Evolutionary conservation across 495 filamentous ascomycete species (phyloP), one percentile per base, ranked within the genome.

Genomic region (Podospora pseudoanserina): DNA sequence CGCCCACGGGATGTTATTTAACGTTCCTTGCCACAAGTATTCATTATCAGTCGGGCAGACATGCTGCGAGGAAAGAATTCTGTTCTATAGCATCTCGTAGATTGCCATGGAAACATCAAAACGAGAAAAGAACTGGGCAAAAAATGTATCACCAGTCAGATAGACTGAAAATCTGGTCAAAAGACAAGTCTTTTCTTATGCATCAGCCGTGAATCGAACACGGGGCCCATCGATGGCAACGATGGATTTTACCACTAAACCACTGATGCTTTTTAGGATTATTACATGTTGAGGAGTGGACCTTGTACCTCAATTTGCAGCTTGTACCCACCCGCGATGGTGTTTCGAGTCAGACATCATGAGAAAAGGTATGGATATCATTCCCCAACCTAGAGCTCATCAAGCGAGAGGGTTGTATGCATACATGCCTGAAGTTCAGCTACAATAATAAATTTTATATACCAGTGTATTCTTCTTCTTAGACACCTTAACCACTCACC

Each of bases 161-260:
- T 11, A 11, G 39, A 49, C 5, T 5, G 0, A 49, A 2, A 11
- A 49, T 5, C 11, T 39, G 39, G 39, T 0, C 5, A 49, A 49
- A 49, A 49, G 7, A 49, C 0, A 49, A 49, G 39, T 49, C 15
- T 49, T 2, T 1, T 1, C 23, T 16, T 71, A 77, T 79, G 79
- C 78, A 77, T 78, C 76, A 80, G 78, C 79, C 79, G 78, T 76
- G 79, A 80, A 81, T 81, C 80, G 80, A 82, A 82, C 80, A 75
- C 80, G 80, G 80, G 80, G 80, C 80, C 79, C 80, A 81, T 82
- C 80, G 79, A 82, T 82, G 80, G 80, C 80, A 82, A 82, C 80
- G 80, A 82, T 80, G 80, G 80, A 81, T 82, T 82, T 81, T 82
- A 82, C 80, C 80, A 82, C 80, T 82, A 81, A 81, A 81, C 78